Evolutionary conservation across 176 grass and related monocot species (phyloP), one percentile per base, ranked within the genome.

Genomic region (Eremochloa ophiuroides): DNA sequence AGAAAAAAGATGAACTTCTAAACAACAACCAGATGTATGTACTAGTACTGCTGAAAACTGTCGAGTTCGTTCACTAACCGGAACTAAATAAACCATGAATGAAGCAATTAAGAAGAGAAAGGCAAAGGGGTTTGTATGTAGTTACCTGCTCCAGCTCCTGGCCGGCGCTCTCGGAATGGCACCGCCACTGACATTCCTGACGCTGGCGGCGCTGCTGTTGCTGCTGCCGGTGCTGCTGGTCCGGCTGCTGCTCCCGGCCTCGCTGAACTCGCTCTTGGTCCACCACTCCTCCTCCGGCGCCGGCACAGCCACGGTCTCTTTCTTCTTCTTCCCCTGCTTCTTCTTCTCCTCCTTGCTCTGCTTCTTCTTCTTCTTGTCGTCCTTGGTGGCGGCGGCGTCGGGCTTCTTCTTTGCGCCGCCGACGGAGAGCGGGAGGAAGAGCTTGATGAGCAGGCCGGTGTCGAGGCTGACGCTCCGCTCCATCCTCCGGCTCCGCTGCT

Each of bases 401-500:
- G 82, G 86, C 76, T 78, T 88, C 83, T 91, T 97, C 87, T 90
- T 93, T 81, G 50, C 88, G 34, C 83, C 40, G 47, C 77, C 72
- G 60, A 88, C 3, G 41, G 82, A 93, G n/a, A 91, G 70, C 14
- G 95, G 88, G 8, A 85, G 18, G 85, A 93, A 91, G 83, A 95
- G 79, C 74, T 88, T 98, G 77, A 91, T 85, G 46, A 98, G 84
- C 55, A 93, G 75, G 8, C 90, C 90, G 0, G 87, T 89, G 71
- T 98, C 86, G 12, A 85, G 53, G 75, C 81, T 95, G 10, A 87
- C 83, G 74, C 78, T 93, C 48, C 95, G 87, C 58, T 82, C 77
- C 22, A 87, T 2, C 74, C 72, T 93, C 51, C 71, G 65, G 82
- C 73, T 85, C 62, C 85, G 56, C 73, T 86, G 82, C 64, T 73